Evolutionary conservation across 2,329 filamentous ascomycete species (phyloP).

Genomic region (Phoma sp.): DNA sequence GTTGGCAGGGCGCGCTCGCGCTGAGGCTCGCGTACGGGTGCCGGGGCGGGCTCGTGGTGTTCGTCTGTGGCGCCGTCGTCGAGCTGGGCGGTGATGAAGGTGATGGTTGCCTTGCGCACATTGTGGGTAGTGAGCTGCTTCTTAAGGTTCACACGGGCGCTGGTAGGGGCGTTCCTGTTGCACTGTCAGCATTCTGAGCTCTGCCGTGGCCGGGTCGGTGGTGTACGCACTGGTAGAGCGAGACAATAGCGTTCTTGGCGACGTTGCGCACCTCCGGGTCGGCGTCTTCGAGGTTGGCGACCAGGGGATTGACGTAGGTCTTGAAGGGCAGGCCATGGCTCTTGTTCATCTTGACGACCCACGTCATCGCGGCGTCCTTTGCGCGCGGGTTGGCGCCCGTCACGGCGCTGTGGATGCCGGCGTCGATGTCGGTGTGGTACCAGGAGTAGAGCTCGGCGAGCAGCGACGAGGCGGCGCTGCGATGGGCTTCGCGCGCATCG

Average conservation of each 20-base stretch:
- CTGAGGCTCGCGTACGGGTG: slow-evolving; percentile 25
- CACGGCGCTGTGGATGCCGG: slow-evolving; percentile 77
- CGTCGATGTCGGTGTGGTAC: slow-evolving; percentile 76
- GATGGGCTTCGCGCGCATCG: slow-evolving; percentile 85
- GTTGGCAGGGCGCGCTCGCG: slow-evolving; percentile 34
- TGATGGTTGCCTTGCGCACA: slow-evolving; percentile 84
- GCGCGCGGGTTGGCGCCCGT: slow-evolving; percentile 80
- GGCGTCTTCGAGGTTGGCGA: slow-evolving; percentile 87
- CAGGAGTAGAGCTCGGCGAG: slow-evolving; percentile 78
- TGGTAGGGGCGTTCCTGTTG: slow-evolving; percentile 73
- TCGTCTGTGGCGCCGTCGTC: slow-evolving; percentile 64
- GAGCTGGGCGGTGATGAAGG: slow-evolving; percentile 79
- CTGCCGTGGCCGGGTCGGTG: not conserved
- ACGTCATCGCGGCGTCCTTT: slow-evolving; percentile 84
- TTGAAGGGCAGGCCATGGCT: slow-evolving; percentile 82
- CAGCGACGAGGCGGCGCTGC: slow-evolving; percentile 74
- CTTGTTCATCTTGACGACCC: slow-evolving; percentile 86
- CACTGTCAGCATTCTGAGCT: slow-evolving; percentile 22
- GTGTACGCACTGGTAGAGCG: slow-evolving; percentile 75
- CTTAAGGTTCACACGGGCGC: slow-evolving; percentile 87
- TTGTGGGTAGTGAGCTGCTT: slow-evolving; percentile 83
- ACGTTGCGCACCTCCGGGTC: slow-evolving; percentile 86
- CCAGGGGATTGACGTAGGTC: slow-evolving; percentile 79
- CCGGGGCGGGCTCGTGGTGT: slow-evolving; percentile 10
- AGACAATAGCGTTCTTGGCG: slow-evolving; percentile 82